A percentile compares a stretch with the other conserved stretches of the same genome.
Evolutionary conservation across 2,329 filamentous ascomycete species (phyloP).

Genomic region (Sporothrix sp.): DNA sequence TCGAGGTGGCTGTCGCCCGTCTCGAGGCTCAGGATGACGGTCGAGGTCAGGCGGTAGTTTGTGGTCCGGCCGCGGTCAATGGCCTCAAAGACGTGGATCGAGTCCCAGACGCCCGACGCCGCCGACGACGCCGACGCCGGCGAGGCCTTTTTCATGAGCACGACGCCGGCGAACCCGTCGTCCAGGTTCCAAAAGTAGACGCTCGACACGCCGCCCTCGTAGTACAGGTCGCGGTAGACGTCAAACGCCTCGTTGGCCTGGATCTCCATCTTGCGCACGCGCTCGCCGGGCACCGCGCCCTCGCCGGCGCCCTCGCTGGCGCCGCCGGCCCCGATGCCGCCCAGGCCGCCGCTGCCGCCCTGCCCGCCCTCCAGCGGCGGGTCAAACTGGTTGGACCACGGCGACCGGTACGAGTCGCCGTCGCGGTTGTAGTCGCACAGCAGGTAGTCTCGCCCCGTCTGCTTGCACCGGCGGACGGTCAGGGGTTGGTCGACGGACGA

Average conservation of each 20-base stretch:
- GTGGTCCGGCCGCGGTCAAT: constrained; percentile 84
- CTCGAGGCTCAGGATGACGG: constrained; percentile 83
- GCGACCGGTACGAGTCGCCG: constrained; percentile 92
- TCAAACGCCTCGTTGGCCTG: constrained; percentile 94
- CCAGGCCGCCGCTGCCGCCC: constrained; percentile 38
- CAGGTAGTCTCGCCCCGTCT: constrained; percentile 88
- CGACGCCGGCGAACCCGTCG: constrained; percentile 93
- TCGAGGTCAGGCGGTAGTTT: constrained; percentile 96
- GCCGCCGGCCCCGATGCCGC: constrained; percentile 39
- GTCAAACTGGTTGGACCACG: constrained; percentile 99
- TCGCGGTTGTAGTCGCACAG: constrained; percentile 99
- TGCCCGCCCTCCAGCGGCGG: constrained; percentile 59
- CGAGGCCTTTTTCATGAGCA: constrained; percentile 86
- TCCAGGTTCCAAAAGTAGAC: constrained; percentile 99
- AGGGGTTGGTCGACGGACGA: constrained; percentile 96
- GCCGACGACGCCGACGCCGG: constrained; percentile 26
- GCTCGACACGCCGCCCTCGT: constrained; percentile 89
- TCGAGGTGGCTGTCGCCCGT: constrained; percentile 67
- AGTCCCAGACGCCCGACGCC: constrained; percentile 83
- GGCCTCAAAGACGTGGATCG: constrained; percentile 96
- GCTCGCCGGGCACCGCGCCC: constrained; percentile 78
- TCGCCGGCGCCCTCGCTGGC: constrained; percentile 55
- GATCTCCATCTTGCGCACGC: constrained; percentile 87
- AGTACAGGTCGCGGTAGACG: constrained; percentile 92
- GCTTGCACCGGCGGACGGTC: constrained; percentile 72